Evolutionary conservation across 768 basidiomycete genomes (phyloP).

Genomic region (Lyophyllum semitale): DNA sequence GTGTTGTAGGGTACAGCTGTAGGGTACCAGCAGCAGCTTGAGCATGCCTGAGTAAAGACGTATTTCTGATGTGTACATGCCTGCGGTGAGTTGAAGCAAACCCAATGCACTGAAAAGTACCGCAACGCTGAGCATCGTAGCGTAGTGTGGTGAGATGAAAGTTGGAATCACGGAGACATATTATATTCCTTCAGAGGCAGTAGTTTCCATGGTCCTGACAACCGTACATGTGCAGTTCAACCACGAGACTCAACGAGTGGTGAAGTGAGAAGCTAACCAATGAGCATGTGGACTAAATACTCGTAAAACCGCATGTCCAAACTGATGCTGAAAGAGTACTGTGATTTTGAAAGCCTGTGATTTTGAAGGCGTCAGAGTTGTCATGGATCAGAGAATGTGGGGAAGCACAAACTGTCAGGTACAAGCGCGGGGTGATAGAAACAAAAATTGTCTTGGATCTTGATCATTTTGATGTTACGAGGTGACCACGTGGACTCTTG

Average conservation of each 20-base stretch:
- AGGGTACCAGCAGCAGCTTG: background rate
- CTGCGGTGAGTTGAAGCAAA: background rate
- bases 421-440: background rate
- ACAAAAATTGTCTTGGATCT: background rate
- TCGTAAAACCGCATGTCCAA: background rate
- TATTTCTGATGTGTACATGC: background rate
- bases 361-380: too few species aligned
- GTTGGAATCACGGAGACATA: background rate
- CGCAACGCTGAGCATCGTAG: background rate
- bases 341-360: constrained; percentile 4
- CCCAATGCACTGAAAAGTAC: constrained; percentile 2
- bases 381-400: background rate
- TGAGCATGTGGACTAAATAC: constrained; percentile 6
- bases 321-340: background rate
- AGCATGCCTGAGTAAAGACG: background rate
- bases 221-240: background rate
- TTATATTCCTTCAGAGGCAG: background rate
- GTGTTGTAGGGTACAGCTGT: constrained; percentile 32
- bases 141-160: background rate
- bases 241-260: constrained; percentile 5
- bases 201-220: background rate
- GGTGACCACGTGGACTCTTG: background rate
- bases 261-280: constrained; percentile 1
- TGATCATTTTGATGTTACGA: background rate
- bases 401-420: background rate